Conservation (phyloP, 768 basidiomycete genomes). For the Mycena leptocephala region DNA sequence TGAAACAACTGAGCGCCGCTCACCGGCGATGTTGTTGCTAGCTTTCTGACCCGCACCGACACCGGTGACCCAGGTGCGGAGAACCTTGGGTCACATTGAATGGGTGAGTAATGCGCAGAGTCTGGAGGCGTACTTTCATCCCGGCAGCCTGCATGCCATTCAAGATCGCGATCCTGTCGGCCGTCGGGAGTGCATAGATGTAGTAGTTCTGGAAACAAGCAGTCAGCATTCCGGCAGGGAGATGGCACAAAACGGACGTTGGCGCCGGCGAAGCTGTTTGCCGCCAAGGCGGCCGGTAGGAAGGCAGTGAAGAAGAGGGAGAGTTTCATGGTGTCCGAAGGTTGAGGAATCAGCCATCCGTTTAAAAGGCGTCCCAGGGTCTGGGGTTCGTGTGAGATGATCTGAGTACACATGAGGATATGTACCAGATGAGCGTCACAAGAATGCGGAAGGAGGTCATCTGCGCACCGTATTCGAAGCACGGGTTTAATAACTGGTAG, state of each 20-base stretch:
- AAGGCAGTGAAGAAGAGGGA: background rate
- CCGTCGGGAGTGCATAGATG: conserved; percentile 37
- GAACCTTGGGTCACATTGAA: conserved; percentile 29
- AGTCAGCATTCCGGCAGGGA: background rate
- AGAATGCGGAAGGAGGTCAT: background rate
- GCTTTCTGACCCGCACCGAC: conserved; percentile 43
- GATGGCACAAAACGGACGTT: background rate
- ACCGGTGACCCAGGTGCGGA: conserved; percentile 49
- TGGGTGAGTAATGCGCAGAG: background rate
- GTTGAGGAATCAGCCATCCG: too few species aligned
- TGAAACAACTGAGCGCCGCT: background rate
- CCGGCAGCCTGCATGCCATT: conserved; percentile 45
- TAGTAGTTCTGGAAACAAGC: conserved; percentile 39
- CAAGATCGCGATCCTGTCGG: conserved; percentile 40
- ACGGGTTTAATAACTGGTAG: too few species aligned
- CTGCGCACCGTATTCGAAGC: too few species aligned
- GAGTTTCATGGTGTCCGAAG: conserved; percentile 17
- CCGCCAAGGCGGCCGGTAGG: conserved; percentile 12
- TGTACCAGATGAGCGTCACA: background rate
- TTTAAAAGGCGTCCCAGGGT: background rate
- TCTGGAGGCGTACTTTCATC: conserved; percentile 40
- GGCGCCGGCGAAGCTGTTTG: conserved; percentile 38
- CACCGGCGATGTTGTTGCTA: conserved; percentile 40
- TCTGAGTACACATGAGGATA: background rate
- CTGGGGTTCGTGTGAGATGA: background rate